A percentile compares a stretch with the other conserved stretches of the same genome.
These are phyloP conservation scores for Phytophthora litchii DNA, from an alignment of 352 stramenopile species.

Conservation along the genomic window DNA sequence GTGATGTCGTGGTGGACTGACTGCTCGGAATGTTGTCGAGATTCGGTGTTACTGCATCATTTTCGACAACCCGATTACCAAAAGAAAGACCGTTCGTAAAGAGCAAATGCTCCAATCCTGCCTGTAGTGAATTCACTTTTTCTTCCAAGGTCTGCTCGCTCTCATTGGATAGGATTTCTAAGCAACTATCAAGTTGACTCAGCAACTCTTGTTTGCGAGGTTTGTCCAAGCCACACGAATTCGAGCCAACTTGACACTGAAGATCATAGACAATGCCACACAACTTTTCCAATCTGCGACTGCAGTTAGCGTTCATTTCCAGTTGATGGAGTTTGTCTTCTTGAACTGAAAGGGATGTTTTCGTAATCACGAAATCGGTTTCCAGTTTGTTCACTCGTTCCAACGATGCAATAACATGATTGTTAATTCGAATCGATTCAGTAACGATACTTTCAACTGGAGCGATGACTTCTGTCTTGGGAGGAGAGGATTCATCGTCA, in stretches of 20 bases:
- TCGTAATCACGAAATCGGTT: constrained; percentile 19
- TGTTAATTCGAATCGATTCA: constrained; percentile 38
- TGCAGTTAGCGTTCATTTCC: constrained; percentile 24
- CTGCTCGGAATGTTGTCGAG: neutral
- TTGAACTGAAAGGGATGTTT: constrained; percentile 32
- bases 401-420: constrained; percentile 41
- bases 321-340: constrained; percentile 30
- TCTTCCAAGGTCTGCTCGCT: constrained; percentile 27
- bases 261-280: constrained; percentile 38
- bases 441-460: constrained; percentile 17
- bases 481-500: neutral
- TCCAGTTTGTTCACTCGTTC: constrained; percentile 31
- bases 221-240: constrained; percentile 20
- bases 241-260: constrained; percentile 41
- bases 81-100: neutral
- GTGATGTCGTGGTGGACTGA: neutral
- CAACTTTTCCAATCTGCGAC: constrained; percentile 30
- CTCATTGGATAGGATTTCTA: constrained; percentile 17
- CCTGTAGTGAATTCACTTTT: constrained; percentile 21
- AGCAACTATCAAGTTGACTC: constrained; percentile 32
- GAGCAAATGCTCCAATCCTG: constrained; percentile 26
- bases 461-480: neutral
- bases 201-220: constrained; percentile 36
- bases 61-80: neutral
- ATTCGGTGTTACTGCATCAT: neutral